Evolutionary conservation across 352 stramenopile species (phyloP).

Genomic region (Halophytophthora polymorphica): DNA sequence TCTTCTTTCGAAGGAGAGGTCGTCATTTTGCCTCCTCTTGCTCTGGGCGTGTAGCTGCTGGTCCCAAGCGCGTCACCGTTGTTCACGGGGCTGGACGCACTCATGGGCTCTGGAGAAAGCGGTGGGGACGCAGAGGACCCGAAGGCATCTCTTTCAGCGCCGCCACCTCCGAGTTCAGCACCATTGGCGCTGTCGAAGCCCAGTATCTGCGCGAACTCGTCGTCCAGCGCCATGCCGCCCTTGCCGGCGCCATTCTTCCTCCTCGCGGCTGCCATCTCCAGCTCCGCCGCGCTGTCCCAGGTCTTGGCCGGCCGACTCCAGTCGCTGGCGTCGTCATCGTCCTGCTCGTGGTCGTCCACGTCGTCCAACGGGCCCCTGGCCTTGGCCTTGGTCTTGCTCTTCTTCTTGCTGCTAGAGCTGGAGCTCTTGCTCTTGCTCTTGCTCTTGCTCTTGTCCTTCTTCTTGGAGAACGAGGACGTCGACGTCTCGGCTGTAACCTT

Average conservation of each 20-base stretch:
- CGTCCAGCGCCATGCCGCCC: conserved; percentile 29
- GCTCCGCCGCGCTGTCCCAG: conserved; percentile 24
- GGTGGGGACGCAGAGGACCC: conserved; percentile 2
- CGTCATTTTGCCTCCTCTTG: conserved; percentile 12
- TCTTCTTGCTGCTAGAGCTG: conserved; percentile 22
- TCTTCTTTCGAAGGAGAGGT: no score
- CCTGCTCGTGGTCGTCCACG: conserved; percentile 21
- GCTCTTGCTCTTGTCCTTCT: conserved; percentile 15
- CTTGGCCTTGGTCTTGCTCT: conserved; percentile 52
- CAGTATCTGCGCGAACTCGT: conserved; percentile 69
- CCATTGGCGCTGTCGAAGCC: conserved; percentile 36
- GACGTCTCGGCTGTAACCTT: no score
- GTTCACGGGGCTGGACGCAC: conserved; percentile 1
- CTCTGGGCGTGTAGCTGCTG: conserved; percentile 10
- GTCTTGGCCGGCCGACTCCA: conserved; percentile 15
- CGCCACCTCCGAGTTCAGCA: no score
- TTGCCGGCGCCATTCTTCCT: conserved; percentile 41
- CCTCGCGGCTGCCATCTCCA: conserved; percentile 23
- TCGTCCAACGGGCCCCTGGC: conserved; percentile 25
- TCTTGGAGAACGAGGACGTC: conserved; percentile 4
- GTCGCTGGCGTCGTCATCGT: conserved; percentile 7
- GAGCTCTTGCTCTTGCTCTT: conserved; percentile 32
- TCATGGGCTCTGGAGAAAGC: conserved; percentile 8
- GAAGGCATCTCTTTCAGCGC: conserved; percentile 4
- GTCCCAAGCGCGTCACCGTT: conserved; percentile 15